These are phyloP conservation scores for Entophlyctis luteolus DNA, from an alignment of 192 early-diverging fungal genomes.

Conservation along the genomic window DNA sequence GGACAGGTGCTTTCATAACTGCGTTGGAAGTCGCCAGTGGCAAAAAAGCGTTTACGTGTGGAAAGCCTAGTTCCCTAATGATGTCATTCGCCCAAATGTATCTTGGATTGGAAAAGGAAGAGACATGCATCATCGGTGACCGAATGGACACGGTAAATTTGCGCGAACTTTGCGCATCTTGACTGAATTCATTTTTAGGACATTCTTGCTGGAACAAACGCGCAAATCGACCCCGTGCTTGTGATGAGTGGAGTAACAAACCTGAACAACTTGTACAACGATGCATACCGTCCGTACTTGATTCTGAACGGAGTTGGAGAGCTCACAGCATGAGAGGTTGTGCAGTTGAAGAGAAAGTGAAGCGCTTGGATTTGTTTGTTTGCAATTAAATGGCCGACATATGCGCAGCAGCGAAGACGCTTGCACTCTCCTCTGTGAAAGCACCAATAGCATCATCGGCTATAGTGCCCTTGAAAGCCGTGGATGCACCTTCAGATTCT, in stretches of 20 bases:
- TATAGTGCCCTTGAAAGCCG: neutral
- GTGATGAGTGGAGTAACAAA: constrained; percentile 55
- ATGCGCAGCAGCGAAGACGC: neutral
- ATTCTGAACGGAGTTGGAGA: constrained; percentile 50
- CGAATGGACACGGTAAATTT: constrained; percentile 55
- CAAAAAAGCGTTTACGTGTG: constrained; percentile 58
- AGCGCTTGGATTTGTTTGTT: neutral
- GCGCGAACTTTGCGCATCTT: neutral
- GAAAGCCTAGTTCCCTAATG: constrained; percentile 33
- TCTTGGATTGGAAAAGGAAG: constrained; percentile 47
- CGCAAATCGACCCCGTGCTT: constrained; percentile 51
- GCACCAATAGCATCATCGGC: neutral
- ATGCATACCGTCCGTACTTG: constrained; percentile 54
- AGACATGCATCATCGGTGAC: constrained; percentile 61
- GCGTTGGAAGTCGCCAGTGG: constrained; percentile 53
- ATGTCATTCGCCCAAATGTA: constrained; percentile 47
- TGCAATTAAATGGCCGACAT: neutral
- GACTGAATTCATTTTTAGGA: constrained; percentile 20
- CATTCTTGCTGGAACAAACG: constrained; percentile 50
- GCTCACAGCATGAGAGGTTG: no score
- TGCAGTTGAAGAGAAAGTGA: no score
- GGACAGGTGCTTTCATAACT: constrained; percentile 51
- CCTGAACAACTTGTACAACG: constrained; percentile 36
- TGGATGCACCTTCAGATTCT: neutral
- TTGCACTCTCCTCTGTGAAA: neutral